Evolutionary conservation across 345 rosid genomes (phyloP).

Genomic region (Eucalyptus regnans): DNA sequence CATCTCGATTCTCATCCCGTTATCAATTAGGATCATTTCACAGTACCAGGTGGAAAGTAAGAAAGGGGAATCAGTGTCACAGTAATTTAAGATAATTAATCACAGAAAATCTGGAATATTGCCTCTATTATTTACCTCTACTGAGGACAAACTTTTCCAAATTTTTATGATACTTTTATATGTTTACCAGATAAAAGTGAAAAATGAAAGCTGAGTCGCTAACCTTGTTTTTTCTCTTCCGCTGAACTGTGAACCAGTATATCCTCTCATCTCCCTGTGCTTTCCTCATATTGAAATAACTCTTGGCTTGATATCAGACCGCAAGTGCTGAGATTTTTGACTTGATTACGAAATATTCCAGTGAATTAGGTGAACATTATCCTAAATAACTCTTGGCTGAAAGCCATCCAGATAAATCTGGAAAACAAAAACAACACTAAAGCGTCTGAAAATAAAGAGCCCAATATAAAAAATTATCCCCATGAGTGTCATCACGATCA

Average conservation of each 20-base stretch:
- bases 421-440: neutral
- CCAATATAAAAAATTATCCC: neutral
- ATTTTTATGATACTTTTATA: neutral
- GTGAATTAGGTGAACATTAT: neutral
- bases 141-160: neutral
- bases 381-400: neutral
- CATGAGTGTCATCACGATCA: neutral
- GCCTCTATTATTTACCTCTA: neutral
- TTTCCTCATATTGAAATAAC: neutral
- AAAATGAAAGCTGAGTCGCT: neutral
- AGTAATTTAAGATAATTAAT: neutral
- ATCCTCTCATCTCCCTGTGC: neutral
- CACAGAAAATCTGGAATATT: neutral
- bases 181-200: neutral
- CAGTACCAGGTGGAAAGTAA: neutral
- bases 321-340: neutral
- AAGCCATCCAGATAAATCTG: neutral
- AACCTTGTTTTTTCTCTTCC: neutral
- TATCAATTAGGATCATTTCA: neutral
- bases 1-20: neutral
- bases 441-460: neutral
- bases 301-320: neutral
- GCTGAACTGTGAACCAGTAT: neutral
- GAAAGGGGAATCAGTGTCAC: neutral
- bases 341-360: neutral